Evolutionary conservation across 306 rosid genomes (phyloP).

Genomic region (Castanospermum australe): DNA sequence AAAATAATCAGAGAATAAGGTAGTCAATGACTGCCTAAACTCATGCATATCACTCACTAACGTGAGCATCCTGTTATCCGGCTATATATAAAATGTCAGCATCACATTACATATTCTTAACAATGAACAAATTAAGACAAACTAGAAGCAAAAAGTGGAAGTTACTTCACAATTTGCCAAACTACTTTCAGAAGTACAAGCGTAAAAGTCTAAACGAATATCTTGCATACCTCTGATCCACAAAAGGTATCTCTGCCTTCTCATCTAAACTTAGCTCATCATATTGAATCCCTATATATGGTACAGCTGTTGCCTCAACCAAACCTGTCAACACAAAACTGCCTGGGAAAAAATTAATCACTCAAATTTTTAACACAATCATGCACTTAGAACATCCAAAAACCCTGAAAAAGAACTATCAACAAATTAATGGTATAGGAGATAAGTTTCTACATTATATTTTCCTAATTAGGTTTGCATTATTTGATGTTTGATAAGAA

Average conservation of each 20-base stretch:
- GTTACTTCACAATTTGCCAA: neutral
- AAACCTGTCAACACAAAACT: constrained; percentile 84
- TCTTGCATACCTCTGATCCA: constrained; percentile 59
- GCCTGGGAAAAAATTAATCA: constrained; percentile 63
- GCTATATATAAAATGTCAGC: neutral
- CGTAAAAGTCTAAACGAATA: neutral
- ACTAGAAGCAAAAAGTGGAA: neutral
- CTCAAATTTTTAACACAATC: neutral
- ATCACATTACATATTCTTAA: neutral
- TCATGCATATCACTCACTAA: neutral
- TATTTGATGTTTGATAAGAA: neutral
- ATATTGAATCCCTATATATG: constrained; percentile 54
- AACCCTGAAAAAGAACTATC: neutral
- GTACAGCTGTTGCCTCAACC: constrained; percentile 63
- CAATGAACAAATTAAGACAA: neutral
- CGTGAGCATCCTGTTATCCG: neutral
- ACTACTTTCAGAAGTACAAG: neutral
- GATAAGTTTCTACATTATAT: neutral
- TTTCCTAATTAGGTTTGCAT: neutral
- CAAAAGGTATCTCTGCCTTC: constrained; percentile 66
- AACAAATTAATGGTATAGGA: neutral
- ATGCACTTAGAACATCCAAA: neutral
- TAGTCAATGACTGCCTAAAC: neutral
- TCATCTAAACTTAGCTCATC: constrained; percentile 66
- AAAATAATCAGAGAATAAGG: neutral